These are phyloP conservation scores for Cryoendolithus antarcticus DNA, from an alignment of 2,329 filamentous ascomycete genomes.

Conservation along the genomic window DNA sequence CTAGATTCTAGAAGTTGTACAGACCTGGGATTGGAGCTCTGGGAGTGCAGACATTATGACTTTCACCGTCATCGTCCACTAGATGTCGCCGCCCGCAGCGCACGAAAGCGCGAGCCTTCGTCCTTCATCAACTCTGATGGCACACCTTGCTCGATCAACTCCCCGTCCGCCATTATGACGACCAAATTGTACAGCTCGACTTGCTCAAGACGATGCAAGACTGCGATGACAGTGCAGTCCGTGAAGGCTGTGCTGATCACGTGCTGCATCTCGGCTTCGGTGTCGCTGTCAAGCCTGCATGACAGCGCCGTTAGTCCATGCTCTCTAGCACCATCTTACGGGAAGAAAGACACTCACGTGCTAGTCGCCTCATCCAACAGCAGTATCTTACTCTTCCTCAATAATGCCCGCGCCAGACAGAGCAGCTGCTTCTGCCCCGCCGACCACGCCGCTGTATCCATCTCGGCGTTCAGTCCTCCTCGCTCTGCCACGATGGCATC, in stretches of 20 bases:
- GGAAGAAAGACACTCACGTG: constrained; percentile 6
- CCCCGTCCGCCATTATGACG: constrained; percentile 28
- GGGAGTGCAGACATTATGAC: no score
- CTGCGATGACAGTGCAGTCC: constrained; percentile 28
- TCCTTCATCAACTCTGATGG: constrained; percentile 18
- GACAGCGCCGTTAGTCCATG: no score
- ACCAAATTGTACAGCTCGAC: constrained; percentile 30
- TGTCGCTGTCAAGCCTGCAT: constrained; percentile 10
- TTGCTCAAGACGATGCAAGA: constrained; percentile 31
- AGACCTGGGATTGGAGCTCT: no score
- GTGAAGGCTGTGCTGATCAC: constrained; percentile 27
- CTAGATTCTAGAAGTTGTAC: no score
- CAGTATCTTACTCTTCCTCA: constrained; percentile 28
- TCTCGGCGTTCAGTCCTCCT: background rate
- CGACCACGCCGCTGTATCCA: constrained; percentile 22
- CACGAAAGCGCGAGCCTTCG: background rate
- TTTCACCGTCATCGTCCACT: no score
- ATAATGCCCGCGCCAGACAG: constrained; percentile 64
- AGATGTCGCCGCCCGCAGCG: no score
- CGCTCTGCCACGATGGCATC: constrained; percentile 40
- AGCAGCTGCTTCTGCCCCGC: constrained; percentile 75
- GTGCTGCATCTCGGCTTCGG: constrained; percentile 17
- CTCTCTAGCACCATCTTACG: no score
- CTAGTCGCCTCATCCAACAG: constrained; percentile 34
- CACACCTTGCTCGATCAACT: constrained; percentile 27